phyloP scores from a whole-genome alignment of 176 grass and related monocot genomes.

The Pontederia paniculata region DNA sequence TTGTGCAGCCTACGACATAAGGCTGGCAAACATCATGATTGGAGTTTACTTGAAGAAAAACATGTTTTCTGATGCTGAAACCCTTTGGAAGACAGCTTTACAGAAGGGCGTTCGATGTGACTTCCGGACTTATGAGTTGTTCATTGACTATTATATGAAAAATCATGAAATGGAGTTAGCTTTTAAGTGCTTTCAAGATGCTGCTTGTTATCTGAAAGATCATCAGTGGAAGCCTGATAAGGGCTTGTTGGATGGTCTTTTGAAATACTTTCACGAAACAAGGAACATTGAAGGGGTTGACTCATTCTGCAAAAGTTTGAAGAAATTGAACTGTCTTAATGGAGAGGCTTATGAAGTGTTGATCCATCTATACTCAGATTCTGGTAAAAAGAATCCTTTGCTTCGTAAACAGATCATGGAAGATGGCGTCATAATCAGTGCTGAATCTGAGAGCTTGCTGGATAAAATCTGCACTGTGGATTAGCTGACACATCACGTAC shows the following conservation, averaged over 20 bases:
- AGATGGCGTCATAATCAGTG: not conserved
- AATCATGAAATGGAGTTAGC: constrained; percentile 2
- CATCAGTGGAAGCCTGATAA: not conserved
- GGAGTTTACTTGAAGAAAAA: constrained; percentile 5
- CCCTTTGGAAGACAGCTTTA: constrained; percentile 3
- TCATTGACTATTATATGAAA: not conserved
- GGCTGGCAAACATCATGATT: not conserved
- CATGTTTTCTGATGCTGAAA: not conserved
- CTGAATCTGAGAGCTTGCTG: not conserved
- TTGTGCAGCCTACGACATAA: not conserved
- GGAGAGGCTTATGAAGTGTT: constrained; percentile 5
- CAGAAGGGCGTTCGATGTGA: not conserved
- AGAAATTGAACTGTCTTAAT: not conserved
- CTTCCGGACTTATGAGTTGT: constrained; percentile 6
- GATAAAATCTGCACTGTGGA: not conserved
- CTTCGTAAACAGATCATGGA: not conserved
- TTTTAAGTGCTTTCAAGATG: not conserved
- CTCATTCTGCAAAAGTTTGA: not conserved
- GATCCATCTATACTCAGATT: not conserved
- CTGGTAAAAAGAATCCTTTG: not conserved
- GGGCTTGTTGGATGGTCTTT: not conserved
- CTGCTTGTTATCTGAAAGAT: not conserved
- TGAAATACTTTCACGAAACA: constrained; percentile 2
- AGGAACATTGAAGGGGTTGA: not conserved
- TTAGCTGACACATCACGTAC: no score